phyloP scores from a whole-genome alignment of 768 basidiomycete genomes.

The Tylopilus felleus region DNA sequence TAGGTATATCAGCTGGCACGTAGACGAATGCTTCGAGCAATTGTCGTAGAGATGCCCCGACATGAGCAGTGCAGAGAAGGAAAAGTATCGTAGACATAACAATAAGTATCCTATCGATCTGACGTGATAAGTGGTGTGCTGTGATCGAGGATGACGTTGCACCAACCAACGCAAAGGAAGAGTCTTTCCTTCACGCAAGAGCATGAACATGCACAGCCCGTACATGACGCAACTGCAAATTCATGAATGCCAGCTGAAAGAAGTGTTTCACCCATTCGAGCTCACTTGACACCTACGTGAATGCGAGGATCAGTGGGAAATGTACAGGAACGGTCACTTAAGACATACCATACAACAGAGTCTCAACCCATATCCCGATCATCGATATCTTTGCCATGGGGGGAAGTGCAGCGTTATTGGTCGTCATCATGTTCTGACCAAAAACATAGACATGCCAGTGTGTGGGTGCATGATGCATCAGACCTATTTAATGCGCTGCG shows the following conservation, averaged over 20 bases:
- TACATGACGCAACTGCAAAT: not conserved
- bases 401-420: not conserved
- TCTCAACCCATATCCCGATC: conserved; percentile 1
- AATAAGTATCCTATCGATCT: not conserved
- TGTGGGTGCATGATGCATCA: too few relatives aligned
- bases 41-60: not conserved
- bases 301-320: not conserved
- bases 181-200: not conserved
- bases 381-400: not conserved
- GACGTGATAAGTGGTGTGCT: not conserved
- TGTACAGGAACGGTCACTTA: not conserved
- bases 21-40: conserved; percentile 4
- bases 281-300: not conserved
- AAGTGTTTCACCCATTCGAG: too few relatives aligned
- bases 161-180: not conserved
- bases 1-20: not conserved
- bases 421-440: not conserved
- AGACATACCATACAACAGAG: not conserved
- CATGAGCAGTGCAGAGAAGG: not conserved
- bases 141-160: not conserved
- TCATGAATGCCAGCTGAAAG: not conserved
- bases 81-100: not conserved
- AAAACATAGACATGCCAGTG: too few relatives aligned
- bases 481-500: too few relatives aligned
- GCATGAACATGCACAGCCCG: not conserved